phyloP scores from a whole-genome alignment of 345 rosid species.

The Eucalyptus curtisii region DNA sequence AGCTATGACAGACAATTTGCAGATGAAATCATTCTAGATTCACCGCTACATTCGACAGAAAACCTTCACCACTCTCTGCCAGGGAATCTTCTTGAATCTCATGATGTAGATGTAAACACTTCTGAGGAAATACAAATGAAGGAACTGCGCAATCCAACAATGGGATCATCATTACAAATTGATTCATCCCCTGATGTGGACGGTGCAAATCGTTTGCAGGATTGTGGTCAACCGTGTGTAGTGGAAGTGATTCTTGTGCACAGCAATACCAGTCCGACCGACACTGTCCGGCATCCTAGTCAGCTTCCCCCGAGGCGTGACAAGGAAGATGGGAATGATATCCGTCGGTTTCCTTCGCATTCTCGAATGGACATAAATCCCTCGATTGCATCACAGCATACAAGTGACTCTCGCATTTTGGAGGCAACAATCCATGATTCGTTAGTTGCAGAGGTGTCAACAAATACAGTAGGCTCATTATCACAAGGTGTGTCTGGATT shows the following conservation, averaged over 20 bases:
- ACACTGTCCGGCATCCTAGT: no score
- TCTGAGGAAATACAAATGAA: fast-evolving
- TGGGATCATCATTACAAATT: no score
- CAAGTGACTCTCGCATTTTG: no score
- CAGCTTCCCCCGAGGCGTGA: fast-evolving
- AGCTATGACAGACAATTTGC: neutral
- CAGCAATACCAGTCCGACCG: fast-evolving
- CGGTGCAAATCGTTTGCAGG: no score
- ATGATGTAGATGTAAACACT: fast-evolving
- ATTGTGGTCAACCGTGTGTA: no score
- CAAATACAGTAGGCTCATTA: neutral
- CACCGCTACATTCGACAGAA: fast-evolving
- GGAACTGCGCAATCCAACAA: no score
- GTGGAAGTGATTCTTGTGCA: fast-evolving
- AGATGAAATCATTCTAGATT: fast-evolving
- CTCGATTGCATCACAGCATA: neutral
- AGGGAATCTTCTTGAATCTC: neutral
- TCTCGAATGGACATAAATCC: no score
- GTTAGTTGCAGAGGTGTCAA: no score
- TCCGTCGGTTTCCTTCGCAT: no score
- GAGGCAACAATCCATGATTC: no score
- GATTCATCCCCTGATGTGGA: neutral
- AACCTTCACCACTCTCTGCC: fast-evolving
- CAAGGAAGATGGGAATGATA: no score
- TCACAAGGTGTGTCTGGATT: neutral